phyloP scores from a whole-genome alignment of 768 basidiomycete genomes.

The Austroboletus festivus region DNA sequence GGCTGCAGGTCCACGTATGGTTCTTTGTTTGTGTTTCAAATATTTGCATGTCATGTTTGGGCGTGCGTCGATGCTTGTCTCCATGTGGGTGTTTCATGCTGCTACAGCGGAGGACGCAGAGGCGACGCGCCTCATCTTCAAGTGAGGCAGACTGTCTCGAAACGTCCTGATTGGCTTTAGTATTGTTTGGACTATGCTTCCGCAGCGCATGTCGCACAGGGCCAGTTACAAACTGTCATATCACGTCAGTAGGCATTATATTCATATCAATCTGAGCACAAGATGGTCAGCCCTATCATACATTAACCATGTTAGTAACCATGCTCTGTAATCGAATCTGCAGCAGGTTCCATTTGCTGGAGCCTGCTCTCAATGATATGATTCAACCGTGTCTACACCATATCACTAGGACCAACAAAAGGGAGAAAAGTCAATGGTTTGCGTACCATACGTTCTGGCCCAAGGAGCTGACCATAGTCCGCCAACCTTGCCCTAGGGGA shows the following conservation, averaged over 20 bases:
- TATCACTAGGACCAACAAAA: constrained; percentile 5
- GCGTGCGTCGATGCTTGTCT: constrained; percentile 7
- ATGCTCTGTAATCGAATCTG: constrained; percentile 13
- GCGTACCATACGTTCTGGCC: constrained; percentile 52
- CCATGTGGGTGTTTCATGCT: constrained; percentile 7
- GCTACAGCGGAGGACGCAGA: constrained; percentile 6
- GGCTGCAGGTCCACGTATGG: constrained; percentile 10
- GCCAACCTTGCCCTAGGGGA: constrained; percentile 45
- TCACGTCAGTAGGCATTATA: constrained; percentile 29
- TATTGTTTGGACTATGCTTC: constrained; percentile 18
- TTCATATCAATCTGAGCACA: constrained; percentile 23
- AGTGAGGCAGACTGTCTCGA: constrained; percentile 5
- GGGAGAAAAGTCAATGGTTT: constrained; percentile 1
- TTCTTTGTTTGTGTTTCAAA: constrained; percentile 17
- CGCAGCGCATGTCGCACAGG: constrained; percentile 13
- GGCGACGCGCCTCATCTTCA: constrained; percentile 8
- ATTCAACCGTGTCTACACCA: constrained; percentile 35
- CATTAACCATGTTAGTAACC: constrained; percentile 9
- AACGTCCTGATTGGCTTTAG: constrained; percentile 11
- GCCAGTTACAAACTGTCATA: constrained; percentile 26
- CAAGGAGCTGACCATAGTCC: constrained; percentile 46
- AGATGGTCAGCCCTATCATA: constrained; percentile 4
- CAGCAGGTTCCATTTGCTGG: constrained; percentile 26
- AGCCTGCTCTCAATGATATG: constrained; percentile 34
- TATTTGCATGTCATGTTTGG: constrained; percentile 24